Percentiles rank a stretch among this genome's conserved stretches.
Evolutionary conservation across 371 early-diverging fungal genomes (phyloP).

Genomic region (Haplosporangium sp.): DNA sequence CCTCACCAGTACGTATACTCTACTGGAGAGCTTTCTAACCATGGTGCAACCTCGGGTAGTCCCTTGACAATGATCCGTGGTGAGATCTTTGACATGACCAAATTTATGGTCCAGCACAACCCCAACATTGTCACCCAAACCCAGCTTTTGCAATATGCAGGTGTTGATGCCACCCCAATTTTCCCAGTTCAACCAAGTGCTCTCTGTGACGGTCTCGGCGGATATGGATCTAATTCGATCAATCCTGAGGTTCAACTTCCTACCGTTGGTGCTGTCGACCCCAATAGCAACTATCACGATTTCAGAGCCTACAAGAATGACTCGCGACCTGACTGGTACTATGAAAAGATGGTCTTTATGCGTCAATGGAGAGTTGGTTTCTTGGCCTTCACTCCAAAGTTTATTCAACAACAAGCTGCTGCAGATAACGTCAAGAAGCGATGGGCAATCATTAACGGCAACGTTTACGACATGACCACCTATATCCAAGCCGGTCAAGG

Average conservation of each 20-base stretch:
- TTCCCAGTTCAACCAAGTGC: conserved; percentile 82
- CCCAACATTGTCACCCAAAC: conserved; percentile 63
- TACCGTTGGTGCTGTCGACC: conserved; percentile 48
- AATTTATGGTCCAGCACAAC: conserved; percentile 59
- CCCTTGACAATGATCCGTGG: conserved; percentile 79
- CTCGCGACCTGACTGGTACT: conserved; percentile 69
- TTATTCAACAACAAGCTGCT: conserved; percentile 28
- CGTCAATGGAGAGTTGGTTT: conserved; percentile 76
- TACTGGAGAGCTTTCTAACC: conserved; percentile 60
- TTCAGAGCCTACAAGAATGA: conserved; percentile 61
- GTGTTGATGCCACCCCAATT: conserved; percentile 71
- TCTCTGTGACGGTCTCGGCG: conserved; percentile 61
- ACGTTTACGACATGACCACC: conserved; percentile 81
- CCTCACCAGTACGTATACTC: conserved; percentile 82
- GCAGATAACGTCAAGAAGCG: conserved; percentile 60
- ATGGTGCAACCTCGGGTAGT: conserved; percentile 57
- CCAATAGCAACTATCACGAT: conserved; percentile 66
- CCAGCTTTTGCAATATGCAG: conserved; percentile 68
- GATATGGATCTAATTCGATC: conserved; percentile 52
- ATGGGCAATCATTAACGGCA: conserved; percentile 76
- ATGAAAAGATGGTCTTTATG: conserved; percentile 73
- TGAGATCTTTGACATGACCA: conserved; percentile 76
- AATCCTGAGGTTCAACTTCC: conserved; percentile 61
- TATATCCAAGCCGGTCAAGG: conserved; percentile 65
- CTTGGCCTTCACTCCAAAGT: conserved; percentile 62